phyloP scores from a whole-genome alignment of 139 green algal species.

The Yamagishiella unicocca region DNA sequence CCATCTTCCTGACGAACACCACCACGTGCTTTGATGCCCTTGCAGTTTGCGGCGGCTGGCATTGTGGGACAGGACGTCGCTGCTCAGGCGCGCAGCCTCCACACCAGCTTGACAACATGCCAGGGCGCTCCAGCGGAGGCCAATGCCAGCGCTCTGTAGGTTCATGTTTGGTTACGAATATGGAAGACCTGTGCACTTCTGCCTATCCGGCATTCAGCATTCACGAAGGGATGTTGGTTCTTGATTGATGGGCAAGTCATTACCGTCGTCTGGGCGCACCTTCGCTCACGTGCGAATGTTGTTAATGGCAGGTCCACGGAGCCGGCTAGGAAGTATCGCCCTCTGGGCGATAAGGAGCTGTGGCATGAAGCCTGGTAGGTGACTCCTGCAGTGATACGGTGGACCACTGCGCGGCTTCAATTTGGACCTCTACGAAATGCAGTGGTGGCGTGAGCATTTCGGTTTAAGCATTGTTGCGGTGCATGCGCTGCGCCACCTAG shows the following conservation, averaged over 20 bases:
- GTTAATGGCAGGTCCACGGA: slow-evolving; percentile 37
- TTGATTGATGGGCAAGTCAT: no score
- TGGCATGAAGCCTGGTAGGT: slow-evolving; percentile 77
- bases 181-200: no score
- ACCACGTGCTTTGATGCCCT: neutral
- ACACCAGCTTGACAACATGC: slow-evolving; percentile 46
- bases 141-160: slow-evolving; percentile 18
- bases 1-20: neutral
- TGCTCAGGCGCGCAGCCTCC: slow-evolving; percentile 37
- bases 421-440: no score
- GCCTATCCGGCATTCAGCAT: no score
- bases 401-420: no score
- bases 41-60: slow-evolving; percentile 28
- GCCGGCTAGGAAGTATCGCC: slow-evolving; percentile 55
- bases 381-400: no score
- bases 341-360: slow-evolving; percentile 72
- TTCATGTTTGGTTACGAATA: no score
- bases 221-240: no score
- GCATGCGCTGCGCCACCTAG: no score
- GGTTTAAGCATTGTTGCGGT: no score
- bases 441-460: no score
- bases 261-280: neutral
- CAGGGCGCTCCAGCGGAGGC: slow-evolving; percentile 28
- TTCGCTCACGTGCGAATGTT: neutral
- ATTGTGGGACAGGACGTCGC: slow-evolving; percentile 13